Base-by-base conservation (phyloP, 75 land plant genomes). In the Pseudotsuga menziesii region DNA sequence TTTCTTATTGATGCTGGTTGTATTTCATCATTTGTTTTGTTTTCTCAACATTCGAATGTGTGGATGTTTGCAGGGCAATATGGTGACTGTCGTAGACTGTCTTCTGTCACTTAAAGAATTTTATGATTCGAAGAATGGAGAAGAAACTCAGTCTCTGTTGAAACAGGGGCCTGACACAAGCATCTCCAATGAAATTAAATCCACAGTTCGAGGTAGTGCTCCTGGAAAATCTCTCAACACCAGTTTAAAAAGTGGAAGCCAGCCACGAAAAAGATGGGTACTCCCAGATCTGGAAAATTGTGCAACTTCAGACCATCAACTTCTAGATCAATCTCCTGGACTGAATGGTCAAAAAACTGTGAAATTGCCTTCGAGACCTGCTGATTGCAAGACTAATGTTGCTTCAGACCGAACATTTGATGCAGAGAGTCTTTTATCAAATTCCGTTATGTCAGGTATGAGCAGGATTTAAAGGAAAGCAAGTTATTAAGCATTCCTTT, bases 51-150 rank as follows among this genome's bases (percentile, higher is more conserved):
- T 76, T 52, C 12, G 9, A 1, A 1, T 75, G 25, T 39, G 32
- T 4, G 39, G 52, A 26, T 44, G 78, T 22, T 32, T 17, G 19
- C 79, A 87, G 78, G 87, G 88, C 19, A 63, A 80, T 16, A 80
- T 84, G 66, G 57, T 74, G 58, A 71, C 75, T 69, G 88, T 88
- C 5, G 80, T 88, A 22, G 85, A 82, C 26, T 85, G 85, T 78
- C 85, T 88, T 77, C 69, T 82, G 8, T 56, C 77, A 20, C 78
- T 88, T n/a, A 85, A 78, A 57, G 73, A 74, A 14, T 78, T 82
- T 69, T 62, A 75, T 75, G 76, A 78, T 32, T 62, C 73, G 76
- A 79, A 74, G 61, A 35, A 60, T 32, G 73, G 69, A 4, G 22
- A 41, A 15, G 83, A 27, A 39, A 54, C 35, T 19, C 52, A 44